Evolutionary conservation across 345 rosid genomes (phyloP), one percentile per base, ranked within the genome.

Genomic region (Syzygium jambos): DNA sequence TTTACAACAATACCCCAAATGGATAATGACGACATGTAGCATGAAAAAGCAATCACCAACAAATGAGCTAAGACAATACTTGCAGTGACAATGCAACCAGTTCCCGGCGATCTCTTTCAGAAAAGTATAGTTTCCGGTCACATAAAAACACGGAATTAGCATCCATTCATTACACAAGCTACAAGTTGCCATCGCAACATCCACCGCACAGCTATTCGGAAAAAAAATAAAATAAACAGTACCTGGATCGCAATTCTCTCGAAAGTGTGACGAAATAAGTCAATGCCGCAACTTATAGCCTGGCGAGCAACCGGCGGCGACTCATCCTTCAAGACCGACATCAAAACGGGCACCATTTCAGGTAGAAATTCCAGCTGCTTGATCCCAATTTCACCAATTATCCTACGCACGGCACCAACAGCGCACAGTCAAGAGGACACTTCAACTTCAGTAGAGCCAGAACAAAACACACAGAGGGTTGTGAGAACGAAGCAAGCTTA

Each of bases 271-370:
- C 92, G 93, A 90, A 98, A 98, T 86, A 96, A 91, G 87, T 90
- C 90, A 88, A 93, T 89, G 41, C 95, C 97, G 59, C 93, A 93
- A 89, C 95, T 85, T 61, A 96, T 94, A 85, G 95, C 97, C 91
- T 96, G 99, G 87, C 98, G 94, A 85, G 92, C 95, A 86, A 96
- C 99, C 77, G 99, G 98, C 1, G 99, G 99, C 14, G 96, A 93
- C 89, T 87, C 93, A 88, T 98, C 99, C 19, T 94, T 92, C 88
- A 94, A 88, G 89, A 94, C 93, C 86, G 91, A 91, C n/a, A 94
- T 91, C 25, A 98, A 91, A 89, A 96, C 92, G 11, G 96, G 98
- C 51, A 93, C 95, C 85, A 98, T 92, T 84, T 96, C 97, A 38
- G 97, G 96, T 85, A 96, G 89, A 23, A 93, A 91, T 85, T 96